Evolutionary conservation across 257 asterid genomes (phyloP).

Genomic region (Solanum chaucha): DNA sequence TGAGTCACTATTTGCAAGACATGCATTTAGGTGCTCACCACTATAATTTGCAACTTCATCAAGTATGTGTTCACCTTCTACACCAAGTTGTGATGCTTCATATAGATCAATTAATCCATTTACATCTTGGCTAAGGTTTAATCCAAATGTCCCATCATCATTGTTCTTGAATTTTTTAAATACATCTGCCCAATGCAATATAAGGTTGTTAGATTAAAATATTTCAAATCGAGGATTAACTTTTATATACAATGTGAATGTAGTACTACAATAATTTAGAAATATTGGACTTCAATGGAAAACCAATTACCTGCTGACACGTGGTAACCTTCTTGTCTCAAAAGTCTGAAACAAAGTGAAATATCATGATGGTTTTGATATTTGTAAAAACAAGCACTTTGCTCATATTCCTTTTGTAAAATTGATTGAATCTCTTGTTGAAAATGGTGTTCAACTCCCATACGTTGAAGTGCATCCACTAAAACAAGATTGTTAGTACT

Average conservation of each 20-base stretch:
- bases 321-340: conserved; percentile 32
- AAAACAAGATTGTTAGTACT: conserved; percentile 6
- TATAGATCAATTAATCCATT: no score
- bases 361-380: conserved; percentile 1
- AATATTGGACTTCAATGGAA: no score
- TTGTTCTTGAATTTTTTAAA: no score
- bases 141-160: no score
- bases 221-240: no score
- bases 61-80: conserved; percentile 31
- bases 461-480: conserved; percentile 31
- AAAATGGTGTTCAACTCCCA: conserved; percentile 23
- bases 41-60: conserved; percentile 31
- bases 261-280: no score
- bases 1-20: neutral
- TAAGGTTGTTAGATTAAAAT: no score
- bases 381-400: neutral
- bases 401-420: conserved; percentile 1
- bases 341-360: conserved; percentile 34
- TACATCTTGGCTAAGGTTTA: no score
- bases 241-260: no score
- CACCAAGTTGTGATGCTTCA: conserved; percentile 39
- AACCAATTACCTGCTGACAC: conserved; percentile 19
- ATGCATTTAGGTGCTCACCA: conserved; percentile 1
- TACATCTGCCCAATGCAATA: no score
- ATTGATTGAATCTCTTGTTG: conserved; percentile 13